Evolutionary conservation across 345 rosid genomes (phyloP), one percentile per base, ranked within the genome.

Genomic region (Aquilaria malaccensis): DNA sequence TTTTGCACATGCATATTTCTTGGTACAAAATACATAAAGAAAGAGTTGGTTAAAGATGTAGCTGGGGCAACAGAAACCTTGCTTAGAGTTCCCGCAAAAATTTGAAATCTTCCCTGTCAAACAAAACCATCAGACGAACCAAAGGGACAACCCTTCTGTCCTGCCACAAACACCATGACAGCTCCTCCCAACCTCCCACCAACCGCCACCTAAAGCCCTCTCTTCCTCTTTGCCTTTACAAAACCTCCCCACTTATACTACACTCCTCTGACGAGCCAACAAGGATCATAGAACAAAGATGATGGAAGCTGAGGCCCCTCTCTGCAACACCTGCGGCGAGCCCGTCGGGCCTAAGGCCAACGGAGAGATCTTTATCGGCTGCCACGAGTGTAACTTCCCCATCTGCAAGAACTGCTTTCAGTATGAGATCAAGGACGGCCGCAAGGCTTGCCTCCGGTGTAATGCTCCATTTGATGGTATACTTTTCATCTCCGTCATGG

Each of bases 271-370:
- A 37, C 22, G 22, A 22, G 0, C 5, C 43, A 75, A 60, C 63
- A 32, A 45, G 55, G n/a, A 37, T 46, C n/a, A n/a, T 9, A 14
- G 31, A 54, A 69, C 30, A 37, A 74, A 62, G 71, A 93, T 87
- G 99, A 87, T 89, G 97, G 86, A 83, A 67, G 70, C 97, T 0
- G 95, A 77, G 72, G 77, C 71, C 43, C 95, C 86, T 6, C 50
- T 80, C 29, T 94, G 99, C 83, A 86, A 77, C 73, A 84, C 87
- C 65, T 94, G 99, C 47, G 95, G 99, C 22, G 92, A 85, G 69
- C 79, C 76, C 30, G 84, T 94, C 11, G 95, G 94, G 58, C 2
- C 77, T 3, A 76, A 69, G 67, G 67, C 83, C 7, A 84, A 84
- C 58, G 92, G 99, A 1, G 95, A 83, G 62, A 41, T 70, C 51